Base-by-base conservation (phyloP, 73 alveolate genomes). In the Paramecium biaurelia region DNA sequence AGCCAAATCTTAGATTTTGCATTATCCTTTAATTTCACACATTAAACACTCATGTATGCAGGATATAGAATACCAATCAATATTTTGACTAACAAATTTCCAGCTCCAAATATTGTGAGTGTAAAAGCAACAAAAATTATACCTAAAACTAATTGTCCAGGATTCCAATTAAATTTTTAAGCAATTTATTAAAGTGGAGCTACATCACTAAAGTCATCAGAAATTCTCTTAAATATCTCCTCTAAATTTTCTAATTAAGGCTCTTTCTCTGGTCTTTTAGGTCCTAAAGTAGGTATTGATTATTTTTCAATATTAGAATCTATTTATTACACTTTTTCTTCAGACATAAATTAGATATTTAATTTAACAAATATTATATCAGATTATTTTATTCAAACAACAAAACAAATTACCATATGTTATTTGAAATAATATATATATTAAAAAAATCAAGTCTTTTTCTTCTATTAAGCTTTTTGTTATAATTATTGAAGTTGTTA, bases 21-120 rank as follows among this genome's bases (percentile, higher is more conserved):
- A 43, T 79, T 37, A 24, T 79, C 70, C 37, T 38, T 45, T 38
- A 23, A 15, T 26, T 79, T 79, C 18, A 79, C 56, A 45, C 76
- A 41, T 42, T 79, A 34, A 24, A 47, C 90, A 43, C 63, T 43
- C 90, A 79, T 79, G 47, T 79, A 79, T n/a, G 76, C 90, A 30
- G 90, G 90, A 14, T 79, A 79, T 23, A 79, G 21, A 20, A 79
- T 79, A 15, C 90, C 90, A 79, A 79, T 79, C 74, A 79, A 79
- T 12, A 79, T 42, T 34, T 47, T 79, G 18, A 79, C 90, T 20
- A 79, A 41, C 34, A 79, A 24, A 79, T 79, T 79, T 24, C 90
- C 90, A 7, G 70, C 90, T 43, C 90, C 90, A 10, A 79, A 23
- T 42, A 79, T 63, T 30, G 90, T 79, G 14, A 79, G 42, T 9